phyloP scores from a whole-genome alignment of 768 basidiomycete genomes.

The Trametes maxima region DNA sequence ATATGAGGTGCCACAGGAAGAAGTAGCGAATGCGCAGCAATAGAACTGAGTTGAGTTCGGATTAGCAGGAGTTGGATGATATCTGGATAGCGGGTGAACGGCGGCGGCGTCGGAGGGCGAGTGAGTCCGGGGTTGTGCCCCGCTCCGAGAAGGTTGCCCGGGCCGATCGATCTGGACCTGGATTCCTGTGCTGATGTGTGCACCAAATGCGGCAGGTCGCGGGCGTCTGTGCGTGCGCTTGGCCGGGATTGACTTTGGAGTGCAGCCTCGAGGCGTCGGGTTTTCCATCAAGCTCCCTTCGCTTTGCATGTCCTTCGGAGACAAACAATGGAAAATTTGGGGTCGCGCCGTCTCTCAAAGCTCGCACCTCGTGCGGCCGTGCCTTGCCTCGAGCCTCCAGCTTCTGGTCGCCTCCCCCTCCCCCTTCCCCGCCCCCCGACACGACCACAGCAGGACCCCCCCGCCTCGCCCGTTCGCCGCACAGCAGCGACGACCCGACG shows the following conservation, averaged over 20 bases:
- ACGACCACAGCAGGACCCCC: slow-evolving; percentile 8
- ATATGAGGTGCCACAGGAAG: not conserved
- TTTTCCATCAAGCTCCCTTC: slow-evolving; percentile 10
- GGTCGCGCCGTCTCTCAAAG: slow-evolving; percentile 1
- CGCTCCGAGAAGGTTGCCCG: slow-evolving; percentile 11
- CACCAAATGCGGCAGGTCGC: not conserved
- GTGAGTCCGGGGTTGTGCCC: slow-evolving; percentile 7
- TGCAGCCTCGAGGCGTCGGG: slow-evolving; percentile 21
- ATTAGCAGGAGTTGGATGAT: too few relatives aligned
- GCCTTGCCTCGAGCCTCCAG: slow-evolving; percentile 18
- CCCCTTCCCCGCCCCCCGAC: slow-evolving; percentile 5
- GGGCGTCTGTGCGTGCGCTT: slow-evolving; percentile 1
- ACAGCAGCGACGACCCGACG: not conserved
- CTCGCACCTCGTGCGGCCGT: not conserved
- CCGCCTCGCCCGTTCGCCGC: slow-evolving; percentile 3
- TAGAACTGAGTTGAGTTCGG: too few relatives aligned
- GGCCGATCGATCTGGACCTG: slow-evolving; percentile 21
- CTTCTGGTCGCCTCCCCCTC: slow-evolving; percentile 19
- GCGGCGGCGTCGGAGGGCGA: not conserved
- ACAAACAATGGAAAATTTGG: slow-evolving; percentile 28
- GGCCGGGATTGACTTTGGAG: slow-evolving; percentile 12
- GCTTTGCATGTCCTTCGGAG: slow-evolving; percentile 19
- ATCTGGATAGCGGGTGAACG: not conserved
- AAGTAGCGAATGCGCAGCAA: too few relatives aligned
- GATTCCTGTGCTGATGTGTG: slow-evolving; percentile 10